phyloP scores from a whole-genome alignment of 75 land plant genomes.

The Isoetes taiwanensis region DNA sequence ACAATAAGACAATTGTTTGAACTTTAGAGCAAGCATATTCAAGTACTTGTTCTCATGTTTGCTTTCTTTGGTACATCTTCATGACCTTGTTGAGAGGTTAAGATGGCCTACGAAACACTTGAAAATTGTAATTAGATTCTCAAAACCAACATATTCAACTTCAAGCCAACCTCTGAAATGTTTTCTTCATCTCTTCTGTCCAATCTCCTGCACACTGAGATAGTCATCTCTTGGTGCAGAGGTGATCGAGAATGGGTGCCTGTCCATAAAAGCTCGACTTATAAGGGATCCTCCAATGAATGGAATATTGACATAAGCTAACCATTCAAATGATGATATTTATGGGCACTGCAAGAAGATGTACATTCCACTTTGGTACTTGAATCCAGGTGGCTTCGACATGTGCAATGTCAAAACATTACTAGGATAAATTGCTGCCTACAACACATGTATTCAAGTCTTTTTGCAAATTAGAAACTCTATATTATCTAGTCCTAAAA shows the following conservation, averaged over 20 bases:
- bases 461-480: conserved; percentile 7
- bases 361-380: not conserved
- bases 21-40: no score
- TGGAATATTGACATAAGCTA: no score
- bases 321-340: not conserved
- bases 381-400: not conserved
- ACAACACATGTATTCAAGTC: not conserved
- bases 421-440: not conserved
- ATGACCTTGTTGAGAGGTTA: no score
- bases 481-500: conserved; percentile 15
- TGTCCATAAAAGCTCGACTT: no score
- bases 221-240: conserved; percentile 67
- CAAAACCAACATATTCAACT: no score
- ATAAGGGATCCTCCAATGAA: no score
- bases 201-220: conserved; percentile 80
- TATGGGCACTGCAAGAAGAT: not conserved
- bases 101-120: no score
- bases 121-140: no score
- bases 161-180: no score
- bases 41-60: no score
- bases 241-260: conserved; percentile 88
- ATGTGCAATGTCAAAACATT: not conserved
- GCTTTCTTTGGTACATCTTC: no score
- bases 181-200: conserved; percentile 42
- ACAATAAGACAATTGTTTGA: no score